Evolutionary conservation across 208 protist species (phyloP).

Genomic region (Leishmania turanica): DNA sequence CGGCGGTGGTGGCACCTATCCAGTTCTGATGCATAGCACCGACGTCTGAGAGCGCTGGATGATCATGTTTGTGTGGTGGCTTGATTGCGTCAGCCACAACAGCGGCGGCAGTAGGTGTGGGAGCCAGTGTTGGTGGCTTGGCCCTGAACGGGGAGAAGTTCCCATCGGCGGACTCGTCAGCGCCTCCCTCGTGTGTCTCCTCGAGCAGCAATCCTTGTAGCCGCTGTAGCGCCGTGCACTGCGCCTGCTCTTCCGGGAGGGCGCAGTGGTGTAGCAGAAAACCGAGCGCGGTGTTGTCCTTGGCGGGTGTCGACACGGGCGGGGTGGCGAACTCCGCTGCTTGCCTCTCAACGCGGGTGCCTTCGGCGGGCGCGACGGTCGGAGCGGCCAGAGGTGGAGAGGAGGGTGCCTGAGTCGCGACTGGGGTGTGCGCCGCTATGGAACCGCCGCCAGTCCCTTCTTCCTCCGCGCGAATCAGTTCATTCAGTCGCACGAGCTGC

Average conservation of each 20-base stretch:
- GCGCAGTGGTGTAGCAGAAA: slow-evolving; percentile 24
- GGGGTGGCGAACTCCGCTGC: not conserved
- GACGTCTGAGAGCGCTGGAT: not conserved
- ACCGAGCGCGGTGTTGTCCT: slow-evolving; percentile 10
- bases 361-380: not conserved
- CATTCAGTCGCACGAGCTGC: slow-evolving; percentile 15
- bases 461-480: slow-evolving; percentile 22
- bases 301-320: not conserved
- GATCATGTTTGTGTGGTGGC: not conserved
- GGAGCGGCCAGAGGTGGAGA: not conserved
- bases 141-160: not conserved
- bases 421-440: not conserved
- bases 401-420: not conserved
- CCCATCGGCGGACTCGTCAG: not conserved
- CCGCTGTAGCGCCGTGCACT: slow-evolving; percentile 22
- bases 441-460: not conserved
- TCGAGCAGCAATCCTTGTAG: slow-evolving; percentile 15
- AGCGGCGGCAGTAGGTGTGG: not conserved
- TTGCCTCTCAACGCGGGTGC: not conserved
- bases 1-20: not conserved
- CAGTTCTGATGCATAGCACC: not conserved
- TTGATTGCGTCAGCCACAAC: not conserved
- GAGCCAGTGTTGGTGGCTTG: not conserved
- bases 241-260: slow-evolving; percentile 8
- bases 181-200: not conserved